A percentile compares a stretch with the other conserved stretches of the same genome.
Evolutionary conservation across 169 alveolate genomes (phyloP).

Genomic region (Eimeria sp.): DNA sequence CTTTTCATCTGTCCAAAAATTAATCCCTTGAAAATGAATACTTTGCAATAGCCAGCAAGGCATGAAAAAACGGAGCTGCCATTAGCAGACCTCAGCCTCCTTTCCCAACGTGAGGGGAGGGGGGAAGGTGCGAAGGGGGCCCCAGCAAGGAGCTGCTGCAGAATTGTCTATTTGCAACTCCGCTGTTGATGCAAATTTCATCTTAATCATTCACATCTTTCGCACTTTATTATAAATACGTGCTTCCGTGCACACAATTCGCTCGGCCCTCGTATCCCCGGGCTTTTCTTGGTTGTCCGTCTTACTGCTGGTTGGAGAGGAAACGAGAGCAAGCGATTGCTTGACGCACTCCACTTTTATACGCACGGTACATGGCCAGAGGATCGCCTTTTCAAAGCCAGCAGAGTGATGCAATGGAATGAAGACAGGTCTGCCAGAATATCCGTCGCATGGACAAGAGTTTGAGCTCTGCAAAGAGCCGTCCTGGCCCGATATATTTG

Average conservation of each 20-base stretch:
- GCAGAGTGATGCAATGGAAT: background rate
- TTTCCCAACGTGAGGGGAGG: background rate
- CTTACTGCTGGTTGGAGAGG: background rate
- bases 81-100: background rate
- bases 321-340: background rate
- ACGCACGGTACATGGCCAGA: background rate
- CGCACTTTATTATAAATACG: background rate
- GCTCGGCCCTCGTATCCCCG: background rate
- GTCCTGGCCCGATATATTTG: background rate
- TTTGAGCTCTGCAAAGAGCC: background rate
- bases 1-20: no score
- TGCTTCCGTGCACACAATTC: background rate
- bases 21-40: background rate
- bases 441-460: background rate
- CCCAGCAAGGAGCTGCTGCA: background rate
- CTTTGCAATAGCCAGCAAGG: background rate
- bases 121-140: slow-evolving; percentile 1
- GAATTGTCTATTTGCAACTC: background rate
- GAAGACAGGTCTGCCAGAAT: background rate
- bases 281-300: background rate
- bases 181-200: background rate
- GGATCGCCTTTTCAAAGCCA: background rate
- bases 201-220: background rate
- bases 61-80: slow-evolving; percentile 10
- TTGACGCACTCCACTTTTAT: background rate